Base-by-base conservation (phyloP, 1,139 yeast genomes). In the Geotrichum citri-aurantii region DNA sequence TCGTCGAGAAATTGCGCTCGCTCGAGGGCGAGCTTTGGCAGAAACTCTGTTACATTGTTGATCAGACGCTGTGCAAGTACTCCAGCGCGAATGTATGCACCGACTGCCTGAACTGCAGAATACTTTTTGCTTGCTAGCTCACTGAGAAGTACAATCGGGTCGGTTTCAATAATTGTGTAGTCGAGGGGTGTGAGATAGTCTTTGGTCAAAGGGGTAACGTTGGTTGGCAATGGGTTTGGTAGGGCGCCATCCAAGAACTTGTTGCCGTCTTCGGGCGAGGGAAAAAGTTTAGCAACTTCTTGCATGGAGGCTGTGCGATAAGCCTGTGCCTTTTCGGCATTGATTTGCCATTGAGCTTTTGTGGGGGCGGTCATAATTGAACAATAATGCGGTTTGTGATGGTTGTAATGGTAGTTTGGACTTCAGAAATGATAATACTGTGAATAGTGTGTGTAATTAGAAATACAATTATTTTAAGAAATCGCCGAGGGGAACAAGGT, bases 11-110 rank as follows among this genome's bases (percentile, higher is more conserved):
- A 71, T 58, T 72, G 67, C 1, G 86, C 86, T 52, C 79, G 65
- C 21, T 62, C 68, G 4, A 69, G 59, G 7, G 75, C 75, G 50
- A 66, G 65, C 24, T 68, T 69, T 47, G 70, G 68, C 51, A 72
- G 64, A 54, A 72, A 64, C 57, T 71, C 74, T n/a, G 71, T 68
- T 44, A 71, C 62, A 54, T 74, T 70, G 60, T 71, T 71, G 50
- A 82, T 77, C 62, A 83, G 70, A 65, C 83, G 84, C 63, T 84
- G 87, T 14, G 82, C 81, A 56, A 82, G 72, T 0, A 84, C 80
- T 2, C 86, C 83, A 60, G 87, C 74, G 63, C 80, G 81, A 60
- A 83, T 80, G 66, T 77, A 81, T 7, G 87, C 86, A 62, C 68
- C 64, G 0, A 79, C 70, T 5, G 80, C 79, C 23, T 76, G 75